Evolutionary conservation across 2,329 filamentous ascomycete species (phyloP), one percentile per base, ranked within the genome.

Genomic region (Trichoderma gracile): DNA sequence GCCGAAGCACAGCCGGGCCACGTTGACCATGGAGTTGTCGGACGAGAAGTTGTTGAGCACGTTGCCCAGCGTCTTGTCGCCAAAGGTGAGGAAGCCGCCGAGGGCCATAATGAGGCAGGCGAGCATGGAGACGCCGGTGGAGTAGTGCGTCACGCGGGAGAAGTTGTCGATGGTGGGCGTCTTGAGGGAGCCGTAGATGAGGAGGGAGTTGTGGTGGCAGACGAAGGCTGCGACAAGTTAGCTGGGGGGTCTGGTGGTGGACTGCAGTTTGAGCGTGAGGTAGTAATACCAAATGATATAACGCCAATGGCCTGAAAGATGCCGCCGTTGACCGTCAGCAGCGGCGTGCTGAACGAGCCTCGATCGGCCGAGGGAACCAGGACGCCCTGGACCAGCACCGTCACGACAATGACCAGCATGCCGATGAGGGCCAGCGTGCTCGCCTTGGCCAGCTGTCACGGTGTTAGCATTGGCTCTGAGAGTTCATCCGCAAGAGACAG

Each of bases 131-230:
- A 97, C 87, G 68, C 83, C 86, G 0, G 95, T 97, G 43, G 92
- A 96, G 79, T 92, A 96, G 79, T 99, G 95, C 43, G 95, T 99
- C 45, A 99, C 94, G 64, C 84, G 87, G 43, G 93, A 84, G 80
- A 99, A 99, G 68, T 96, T 92, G 81, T 98, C 93, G 71, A 99
- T 90, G 1, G 95, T 99, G 1, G 95, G 95, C 58, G 91, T 97
- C 71, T 90, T 89, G 67, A 99, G 85, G 3, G 94, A 98, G 69
- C 94, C 94, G 78, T 99, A 99, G 74, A 99, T 99, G 63, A 99
- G 84, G 66, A 99, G 89, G 58, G 92, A 96, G 79, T 99, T 99
- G 80, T 99, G 95, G 75, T 99, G 86, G 76, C 86, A 89, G 68
- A 89, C 86, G 68, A 89, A 89, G 56, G 86, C 86, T 79, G 65